Evolutionary conservation across 1,139 yeast genomes (phyloP), one percentile per base, ranked within the genome.

Genomic region (Magnusiomyces paraingens): DNA sequence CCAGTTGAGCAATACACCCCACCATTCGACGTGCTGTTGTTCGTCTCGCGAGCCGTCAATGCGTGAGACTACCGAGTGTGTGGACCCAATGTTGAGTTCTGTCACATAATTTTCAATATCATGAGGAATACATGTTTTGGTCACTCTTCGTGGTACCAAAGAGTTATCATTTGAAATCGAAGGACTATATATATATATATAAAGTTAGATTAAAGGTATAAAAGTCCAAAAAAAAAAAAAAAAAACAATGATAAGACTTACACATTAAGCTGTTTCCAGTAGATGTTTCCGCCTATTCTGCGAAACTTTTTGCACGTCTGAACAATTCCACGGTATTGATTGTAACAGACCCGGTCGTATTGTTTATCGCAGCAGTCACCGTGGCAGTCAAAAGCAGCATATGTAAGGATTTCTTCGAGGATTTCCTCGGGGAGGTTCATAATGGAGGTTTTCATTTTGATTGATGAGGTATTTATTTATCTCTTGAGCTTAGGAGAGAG

Each of bases 191-290:
- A 36, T 43, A 22, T 15, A 22, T 14, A 22, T 32, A 36, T 43
- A 44, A 26, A 29, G 11, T 26, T 14, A 36, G 47, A 3, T 36
- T 43, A 43, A 15, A 18, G 20, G n/a, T n/a, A n/a, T n/a, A n/a
- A n/a, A n/a, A n/a, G n/a, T n/a, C n/a, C n/a, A n/a, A n/a, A 18
- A 18, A 42, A 42, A 18, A 11, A 2, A 20, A 42, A 2, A 18
- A 8, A 42, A 21, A 6, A 6, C n/a, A 8, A 42, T 11, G 29
- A 8, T 20, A 8, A 21, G 10, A 46, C 49, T 17, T 46, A 46
- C 49, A 46, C n/a, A 46, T 46, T 14, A 10, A 46, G n/a, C 20
- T 36, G 32, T 6, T 46, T 46, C 41, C 41, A 46, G 40, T 46
- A 46, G 35, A 46, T 20, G 10, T 20, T 14, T 11, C 42, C 49